Evolutionary conservation across 345 rosid species (phyloP), one percentile per base, ranked within the genome.

Genomic region (Fremontodendron californicum): DNA sequence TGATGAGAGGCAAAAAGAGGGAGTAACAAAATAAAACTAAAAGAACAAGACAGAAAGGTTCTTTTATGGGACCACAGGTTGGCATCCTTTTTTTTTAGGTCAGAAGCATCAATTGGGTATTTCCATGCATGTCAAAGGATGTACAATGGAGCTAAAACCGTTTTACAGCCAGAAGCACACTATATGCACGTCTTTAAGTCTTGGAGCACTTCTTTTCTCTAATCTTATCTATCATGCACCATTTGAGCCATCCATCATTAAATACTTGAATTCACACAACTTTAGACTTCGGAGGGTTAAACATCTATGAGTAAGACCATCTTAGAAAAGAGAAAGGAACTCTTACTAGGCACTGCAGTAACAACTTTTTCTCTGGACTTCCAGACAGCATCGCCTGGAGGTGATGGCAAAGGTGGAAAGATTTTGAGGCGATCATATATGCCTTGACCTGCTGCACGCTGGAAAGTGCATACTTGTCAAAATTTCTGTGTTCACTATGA

Each of bases 401-500:
- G 84, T 40, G 94, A 88, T 74, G 87, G 86, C 82, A 89, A 78
- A 74, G 83, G 77, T 21, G 96, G 96, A 78, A 93, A 91, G 73
- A 93, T 78, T 84, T 90, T 93, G 74, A 93, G 91, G 72, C 90
- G 85, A 40, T 86, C 93, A 77, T 88, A 88, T 75, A 90, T 73
- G 79, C 89, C 88, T 78, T 86, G 86, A 79, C 98, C 97, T 4
- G 91, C 90, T 29, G 97, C 94, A 70, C 80, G 85, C 98, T 96
- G 93, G 27, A 84, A 84, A 80, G 18, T 13, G 46, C 25, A 68
- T 45, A 31, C 13, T 60, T 57, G 55, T 45, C 16, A 69, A 64
- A 71, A 48, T 4, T 62, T 66, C 46, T 35, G 72, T 73, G 70
- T 46, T 9, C 63, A 35, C 58, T 35, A 55, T 72, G 63, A 76